A percentile compares a stretch with the other conserved stretches of the same genome.
Conservation (phyloP, 1,284 basidiomycete species). For the Volvariella volvacea region DNA sequence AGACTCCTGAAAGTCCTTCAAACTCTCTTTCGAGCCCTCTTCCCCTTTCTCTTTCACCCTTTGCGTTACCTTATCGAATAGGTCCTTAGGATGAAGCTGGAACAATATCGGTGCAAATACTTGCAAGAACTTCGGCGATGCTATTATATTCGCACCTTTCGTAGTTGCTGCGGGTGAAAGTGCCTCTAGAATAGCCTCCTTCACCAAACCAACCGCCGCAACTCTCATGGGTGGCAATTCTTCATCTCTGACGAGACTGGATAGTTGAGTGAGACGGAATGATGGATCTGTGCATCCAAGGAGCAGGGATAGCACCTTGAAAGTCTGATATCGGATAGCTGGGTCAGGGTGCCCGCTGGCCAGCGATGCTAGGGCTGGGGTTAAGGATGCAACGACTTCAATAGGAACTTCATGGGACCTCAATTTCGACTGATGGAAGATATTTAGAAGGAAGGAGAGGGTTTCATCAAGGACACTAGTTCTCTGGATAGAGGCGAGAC, state of each 20-base stretch:
- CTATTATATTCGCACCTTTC: conserved; percentile 31
- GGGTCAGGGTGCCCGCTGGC: conserved; percentile 57
- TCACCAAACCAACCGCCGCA: conserved; percentile 59
- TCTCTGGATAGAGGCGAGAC: not conserved
- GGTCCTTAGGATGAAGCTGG: conserved; percentile 39
- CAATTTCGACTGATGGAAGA: conserved; percentile 24
- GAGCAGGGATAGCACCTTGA: conserved; percentile 49
- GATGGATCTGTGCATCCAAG: conserved; percentile 39
- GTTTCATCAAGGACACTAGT: conserved; percentile 44
- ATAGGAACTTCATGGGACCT: conserved; percentile 21
- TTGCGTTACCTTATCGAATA: conserved; percentile 1
- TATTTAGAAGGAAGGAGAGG: conserved; percentile 44
- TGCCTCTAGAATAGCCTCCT: conserved; percentile 54
- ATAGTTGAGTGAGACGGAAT: conserved; percentile 46
- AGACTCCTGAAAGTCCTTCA: conserved; percentile 37
- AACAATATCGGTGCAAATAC: conserved; percentile 48
- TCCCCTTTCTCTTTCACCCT: too few species aligned
- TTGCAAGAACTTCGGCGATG: conserved; percentile 39
- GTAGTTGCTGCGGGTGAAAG: conserved; percentile 21
- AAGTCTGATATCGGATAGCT: conserved; percentile 46
- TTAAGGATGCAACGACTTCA: conserved; percentile 41
- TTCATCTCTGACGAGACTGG: conserved; percentile 39
- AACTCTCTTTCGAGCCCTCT: conserved; percentile 10
- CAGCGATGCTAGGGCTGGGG: conserved; percentile 42
- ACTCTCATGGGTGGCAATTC: conserved; percentile 51